Evolutionary conservation across 768 basidiomycete species (phyloP), one percentile per base, ranked within the genome.

Genomic region (Daedaleopsis nitida): DNA sequence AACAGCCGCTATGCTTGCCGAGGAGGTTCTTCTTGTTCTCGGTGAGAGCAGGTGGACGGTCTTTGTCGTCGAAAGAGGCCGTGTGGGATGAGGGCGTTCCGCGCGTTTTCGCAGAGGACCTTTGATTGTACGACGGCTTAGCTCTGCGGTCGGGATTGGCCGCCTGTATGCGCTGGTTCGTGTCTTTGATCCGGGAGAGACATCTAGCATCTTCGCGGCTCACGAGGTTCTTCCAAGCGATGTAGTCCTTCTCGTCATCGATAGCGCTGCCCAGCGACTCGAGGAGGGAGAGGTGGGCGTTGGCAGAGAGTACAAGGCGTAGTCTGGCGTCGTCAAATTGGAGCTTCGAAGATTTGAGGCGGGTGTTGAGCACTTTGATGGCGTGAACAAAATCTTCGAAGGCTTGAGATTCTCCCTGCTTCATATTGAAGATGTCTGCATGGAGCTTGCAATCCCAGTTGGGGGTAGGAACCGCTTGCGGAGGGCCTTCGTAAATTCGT

Each of bases 361-460:
- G 37, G 6, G 52, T 11, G 38, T 64, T 64, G 32, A 37, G 59
- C 6, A 19, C n/a, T 37, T 63, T 35, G 9, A 59, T 16, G 11
- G 16, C 8, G 35, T 19, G 34, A 5, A 55, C 37, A 6, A 23
- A 63, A 35, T 58, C 52, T 19, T 52, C 59, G 59, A 63, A 63
- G 1, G 37, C 5, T 12, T 50, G 43, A 17, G 23, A 32, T 2
- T 53, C 39, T 11, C 12, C 13, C 32, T 50, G 43, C 8, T 19
- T 12, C 1, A 23, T n/a, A 1, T 21, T 13, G 17, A 62, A 16
- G 8, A 65, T 13, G 27, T 52, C 4, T 11, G 38, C 11, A 5
- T 10, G 21, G 14, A 50, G 37, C 12, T n/a, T 42, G 3, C 53
- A 8, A 3, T 16, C 61, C 64, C 64, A 63, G 19, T 37, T 38